A percentile compares a stretch with the other conserved stretches of the same genome.
Evolutionary conservation across 768 basidiomycete genomes (phyloP).

Genomic region (Vararia minispora): DNA sequence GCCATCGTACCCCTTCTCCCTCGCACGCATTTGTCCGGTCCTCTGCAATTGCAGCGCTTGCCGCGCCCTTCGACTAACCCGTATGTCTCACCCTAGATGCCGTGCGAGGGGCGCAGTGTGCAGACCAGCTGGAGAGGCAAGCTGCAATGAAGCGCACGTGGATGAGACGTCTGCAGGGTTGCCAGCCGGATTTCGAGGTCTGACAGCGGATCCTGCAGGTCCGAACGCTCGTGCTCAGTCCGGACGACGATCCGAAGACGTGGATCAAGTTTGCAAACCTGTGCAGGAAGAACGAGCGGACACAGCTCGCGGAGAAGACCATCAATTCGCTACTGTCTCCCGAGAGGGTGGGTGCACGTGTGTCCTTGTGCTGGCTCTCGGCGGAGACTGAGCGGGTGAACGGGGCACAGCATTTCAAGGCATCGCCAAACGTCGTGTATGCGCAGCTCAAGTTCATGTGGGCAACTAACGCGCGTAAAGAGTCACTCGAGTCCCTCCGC

Average conservation of each 20-base stretch:
- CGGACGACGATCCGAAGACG: slow-evolving; percentile 91
- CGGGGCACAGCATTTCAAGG: slow-evolving; percentile 38
- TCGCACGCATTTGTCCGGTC: too few species aligned
- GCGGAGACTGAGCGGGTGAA: not conserved
- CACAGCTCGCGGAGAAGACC: slow-evolving; percentile 94
- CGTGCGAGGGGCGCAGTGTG: too few species aligned
- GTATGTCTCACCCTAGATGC: too few species aligned
- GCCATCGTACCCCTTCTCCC: too few species aligned
- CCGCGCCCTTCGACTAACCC: too few species aligned
- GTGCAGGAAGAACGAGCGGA: slow-evolving; percentile 89
- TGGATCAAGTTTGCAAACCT: slow-evolving; percentile 99
- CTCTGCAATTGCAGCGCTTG: too few species aligned
- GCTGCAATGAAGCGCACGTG: slow-evolving; percentile 86
- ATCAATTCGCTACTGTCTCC: slow-evolving; percentile 83
- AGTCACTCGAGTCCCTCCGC: slow-evolving; percentile 73
- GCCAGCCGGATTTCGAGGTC: slow-evolving; percentile 96
- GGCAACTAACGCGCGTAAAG: slow-evolving; percentile 71
- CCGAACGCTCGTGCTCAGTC: slow-evolving; percentile 83
- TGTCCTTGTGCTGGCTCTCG: slow-evolving; percentile 1
- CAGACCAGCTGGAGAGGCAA: slow-evolving; percentile 91
- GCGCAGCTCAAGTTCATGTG: slow-evolving; percentile 94
- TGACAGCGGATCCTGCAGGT: slow-evolving; percentile 98
- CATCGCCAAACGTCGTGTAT: slow-evolving; percentile 93
- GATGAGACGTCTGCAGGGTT: slow-evolving; percentile 95
- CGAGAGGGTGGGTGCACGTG: slow-evolving; percentile 36